Conservation (phyloP, 306 rosid species). For the Vigna mungo region DNA sequence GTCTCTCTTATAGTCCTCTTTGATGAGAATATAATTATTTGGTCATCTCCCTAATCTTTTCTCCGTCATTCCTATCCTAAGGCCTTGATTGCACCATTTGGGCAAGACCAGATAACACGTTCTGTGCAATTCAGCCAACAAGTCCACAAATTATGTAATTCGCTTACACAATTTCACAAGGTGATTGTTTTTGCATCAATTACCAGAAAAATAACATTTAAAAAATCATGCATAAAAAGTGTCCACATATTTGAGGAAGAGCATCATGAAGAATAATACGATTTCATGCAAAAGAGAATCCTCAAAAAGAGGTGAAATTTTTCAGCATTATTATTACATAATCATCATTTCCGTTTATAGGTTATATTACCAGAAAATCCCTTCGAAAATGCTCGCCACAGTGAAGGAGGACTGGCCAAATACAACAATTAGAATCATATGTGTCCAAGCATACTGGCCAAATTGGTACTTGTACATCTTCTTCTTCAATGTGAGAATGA, state of each 20-base stretch:
- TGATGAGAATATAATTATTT: constrained; percentile 31
- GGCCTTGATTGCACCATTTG: constrained; percentile 27
- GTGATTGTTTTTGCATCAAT: constrained; percentile 13
- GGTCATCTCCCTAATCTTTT: constrained; percentile 32
- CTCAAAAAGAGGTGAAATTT: constrained; percentile 11
- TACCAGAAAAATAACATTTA: constrained; percentile 30
- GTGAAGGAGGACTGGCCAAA: constrained; percentile 96
- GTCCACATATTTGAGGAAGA: constrained; percentile 21
- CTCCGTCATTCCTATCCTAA: constrained; percentile 32
- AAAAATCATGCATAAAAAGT: neutral
- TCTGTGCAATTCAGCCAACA: constrained; percentile 17
- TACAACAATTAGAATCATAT: constrained; percentile 95
- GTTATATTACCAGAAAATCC: constrained; percentile 80
- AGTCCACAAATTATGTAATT: constrained; percentile 27
- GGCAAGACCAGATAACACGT: constrained; percentile 18
- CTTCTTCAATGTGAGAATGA: constrained; percentile 95
- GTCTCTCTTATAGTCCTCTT: constrained; percentile 8
- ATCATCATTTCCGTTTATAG: constrained; percentile 34
- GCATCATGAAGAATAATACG: neutral
- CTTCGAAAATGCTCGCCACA: constrained; percentile 97
- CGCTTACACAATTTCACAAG: constrained; percentile 12
- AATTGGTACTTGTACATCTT: constrained; percentile 99
- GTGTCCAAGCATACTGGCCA: constrained; percentile 99
- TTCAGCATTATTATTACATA: constrained; percentile 22
- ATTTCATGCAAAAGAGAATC: constrained; percentile 32